Conservation (phyloP, 768 basidiomycete species). For the Hypsizygus marmoreus region DNA sequence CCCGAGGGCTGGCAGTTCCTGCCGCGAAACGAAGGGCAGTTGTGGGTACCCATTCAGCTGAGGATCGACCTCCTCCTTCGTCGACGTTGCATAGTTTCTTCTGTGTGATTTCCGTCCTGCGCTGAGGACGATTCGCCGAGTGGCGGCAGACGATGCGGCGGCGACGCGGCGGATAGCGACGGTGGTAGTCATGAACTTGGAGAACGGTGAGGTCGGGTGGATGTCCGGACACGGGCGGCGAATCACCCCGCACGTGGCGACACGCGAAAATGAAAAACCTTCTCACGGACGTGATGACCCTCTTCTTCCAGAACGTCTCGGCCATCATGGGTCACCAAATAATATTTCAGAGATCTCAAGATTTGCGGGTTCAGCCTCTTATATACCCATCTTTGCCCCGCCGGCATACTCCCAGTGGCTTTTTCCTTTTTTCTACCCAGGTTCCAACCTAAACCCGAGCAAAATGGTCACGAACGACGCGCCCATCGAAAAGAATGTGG, state of each 20-base stretch:
- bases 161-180: conserved; percentile 41
- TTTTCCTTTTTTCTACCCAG: conserved; percentile 16
- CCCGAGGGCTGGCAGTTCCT: conserved; percentile 61
- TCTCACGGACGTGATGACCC: conserved; percentile 19
- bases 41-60: conserved; percentile 75
- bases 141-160: conserved; percentile 30
- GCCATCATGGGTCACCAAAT: conserved; percentile 29
- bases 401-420: conserved; percentile 13
- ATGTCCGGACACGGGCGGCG: conserved; percentile 14
- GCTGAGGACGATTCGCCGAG: conserved; percentile 16
- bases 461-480: conserved; percentile 25
- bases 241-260: conserved; percentile 15
- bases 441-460: conserved; percentile 3
- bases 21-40: conserved; percentile 66
- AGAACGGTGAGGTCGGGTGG: conserved; percentile 5
- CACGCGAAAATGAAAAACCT: conserved; percentile 2
- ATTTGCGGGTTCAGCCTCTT: conserved; percentile 16
- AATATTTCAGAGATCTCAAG: conserved; percentile 20
- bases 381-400: conserved; percentile 8
- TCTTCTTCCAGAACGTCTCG: conserved; percentile 14
- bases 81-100: conserved; percentile 36
- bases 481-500: conserved; percentile 43
- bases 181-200: conserved; percentile 43
- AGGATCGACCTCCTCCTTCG: conserved; percentile 53
- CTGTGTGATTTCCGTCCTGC: conserved; percentile 9